Evolutionary conservation across 2,329 filamentous ascomycete species (phyloP).

Genomic region (Oidium heveae): DNA sequence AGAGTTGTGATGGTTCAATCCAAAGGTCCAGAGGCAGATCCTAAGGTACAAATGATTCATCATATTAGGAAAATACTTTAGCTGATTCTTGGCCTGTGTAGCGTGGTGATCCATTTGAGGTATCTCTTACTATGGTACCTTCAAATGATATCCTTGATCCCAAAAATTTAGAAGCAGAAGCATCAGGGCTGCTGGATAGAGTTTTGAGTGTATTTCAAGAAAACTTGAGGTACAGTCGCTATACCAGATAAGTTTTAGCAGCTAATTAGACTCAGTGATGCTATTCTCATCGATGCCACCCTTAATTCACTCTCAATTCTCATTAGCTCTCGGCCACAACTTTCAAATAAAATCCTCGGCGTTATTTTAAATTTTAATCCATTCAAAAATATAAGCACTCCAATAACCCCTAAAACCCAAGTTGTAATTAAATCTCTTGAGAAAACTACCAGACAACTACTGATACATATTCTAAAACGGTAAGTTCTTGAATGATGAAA

Average conservation of each 20-base stretch:
- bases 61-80: not conserved
- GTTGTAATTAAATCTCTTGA: slow-evolving; percentile 86
- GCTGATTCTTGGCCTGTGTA: slow-evolving; percentile 12
- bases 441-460: slow-evolving; percentile 62
- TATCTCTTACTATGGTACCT: slow-evolving; percentile 62
- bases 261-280: slow-evolving; percentile 38
- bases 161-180: slow-evolving; percentile 72
- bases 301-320: slow-evolving; percentile 69
- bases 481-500: slow-evolving; percentile 16
- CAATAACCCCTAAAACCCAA: slow-evolving; percentile 53
- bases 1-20: slow-evolving; percentile 82
- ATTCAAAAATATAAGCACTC: slow-evolving; percentile 49
- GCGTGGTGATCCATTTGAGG: slow-evolving; percentile 53
- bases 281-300: slow-evolving; percentile 69
- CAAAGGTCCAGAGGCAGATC: slow-evolving; percentile 55
- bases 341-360: slow-evolving; percentile 65
- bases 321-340: slow-evolving; percentile 55
- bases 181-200: slow-evolving; percentile 70
- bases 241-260: slow-evolving; percentile 3
- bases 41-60: slow-evolving; percentile 35
- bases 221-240: slow-evolving; percentile 41
- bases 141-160: slow-evolving; percentile 61
- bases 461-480: slow-evolving; percentile 64
- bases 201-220: slow-evolving; percentile 70
- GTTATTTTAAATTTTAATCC: slow-evolving; percentile 82